Evolutionary conservation across 345 rosid genomes (phyloP).

Genomic region (Boechera divaricarpa): DNA sequence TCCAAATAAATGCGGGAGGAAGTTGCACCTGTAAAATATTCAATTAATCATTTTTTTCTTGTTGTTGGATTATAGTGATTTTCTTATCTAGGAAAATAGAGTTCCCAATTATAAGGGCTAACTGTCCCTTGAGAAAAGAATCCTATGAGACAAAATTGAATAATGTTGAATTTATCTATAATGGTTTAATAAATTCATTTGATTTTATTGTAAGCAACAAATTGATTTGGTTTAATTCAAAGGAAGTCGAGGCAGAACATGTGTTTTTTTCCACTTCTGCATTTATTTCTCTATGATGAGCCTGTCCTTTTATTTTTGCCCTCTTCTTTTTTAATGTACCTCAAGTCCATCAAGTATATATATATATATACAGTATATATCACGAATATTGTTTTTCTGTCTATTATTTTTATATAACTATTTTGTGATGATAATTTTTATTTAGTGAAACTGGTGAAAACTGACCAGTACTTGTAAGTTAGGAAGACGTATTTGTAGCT

Average conservation of each 20-base stretch:
- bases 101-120: constrained; percentile 24
- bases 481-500: background rate
- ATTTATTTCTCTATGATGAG: constrained; percentile 30
- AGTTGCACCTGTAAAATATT: constrained; percentile 16
- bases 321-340: background rate
- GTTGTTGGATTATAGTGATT: constrained; percentile 20
- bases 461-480: background rate
- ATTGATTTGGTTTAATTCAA: constrained; percentile 1
- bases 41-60: constrained; percentile 15
- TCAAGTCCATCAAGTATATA: no score
- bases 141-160: constrained; percentile 8
- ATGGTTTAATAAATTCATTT: background rate
- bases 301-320: constrained; percentile 30
- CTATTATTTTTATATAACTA: background rate
- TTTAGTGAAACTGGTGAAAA: background rate
- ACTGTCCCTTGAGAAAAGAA: constrained; percentile 24
- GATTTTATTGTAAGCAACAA: background rate
- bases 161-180: background rate
- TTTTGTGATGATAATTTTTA: constrained; percentile 5
- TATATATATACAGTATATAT: background rate
- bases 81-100: constrained; percentile 11
- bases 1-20: constrained; percentile 19
- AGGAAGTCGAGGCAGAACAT: constrained; percentile 23
- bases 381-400: background rate
- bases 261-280: constrained; percentile 32